Evolutionary conservation across 208 protist species (phyloP).

Genomic region (Crithidia acanthocephali): DNA sequence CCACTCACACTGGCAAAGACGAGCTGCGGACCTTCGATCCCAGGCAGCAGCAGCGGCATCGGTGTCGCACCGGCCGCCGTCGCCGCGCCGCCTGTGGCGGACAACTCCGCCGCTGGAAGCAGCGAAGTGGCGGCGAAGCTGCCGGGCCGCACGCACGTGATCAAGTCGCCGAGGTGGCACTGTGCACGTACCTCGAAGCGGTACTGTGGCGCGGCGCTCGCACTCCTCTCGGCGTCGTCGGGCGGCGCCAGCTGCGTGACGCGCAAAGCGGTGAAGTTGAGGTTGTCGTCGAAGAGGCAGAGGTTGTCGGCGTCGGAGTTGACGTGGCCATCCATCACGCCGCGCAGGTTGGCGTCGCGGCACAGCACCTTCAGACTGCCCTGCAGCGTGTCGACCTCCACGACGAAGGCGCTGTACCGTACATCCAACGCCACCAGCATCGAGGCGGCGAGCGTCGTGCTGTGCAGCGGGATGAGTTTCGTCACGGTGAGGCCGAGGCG

Average conservation of each 20-base stretch:
- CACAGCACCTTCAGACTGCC: conserved; percentile 61
- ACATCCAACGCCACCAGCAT: conserved; percentile 72
- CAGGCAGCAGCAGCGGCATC: conserved; percentile 28
- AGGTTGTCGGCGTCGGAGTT: conserved; percentile 22
- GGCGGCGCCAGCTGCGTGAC: conserved; percentile 26
- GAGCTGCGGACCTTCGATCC: conserved; percentile 60
- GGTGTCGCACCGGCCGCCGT: neutral
- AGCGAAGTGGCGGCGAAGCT: conserved; percentile 58
- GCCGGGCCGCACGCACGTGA: conserved; percentile 66
- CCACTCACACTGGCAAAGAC: conserved; percentile 79
- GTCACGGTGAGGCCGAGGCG: conserved; percentile 65
- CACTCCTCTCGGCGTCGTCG: conserved; percentile 7
- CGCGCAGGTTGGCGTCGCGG: conserved; percentile 55
- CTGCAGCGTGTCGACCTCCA: conserved; percentile 74
- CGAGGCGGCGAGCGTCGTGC: conserved; percentile 13
- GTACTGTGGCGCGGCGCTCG: neutral
- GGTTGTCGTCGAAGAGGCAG: conserved; percentile 69
- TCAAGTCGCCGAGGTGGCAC: conserved; percentile 76
- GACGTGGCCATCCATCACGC: conserved; percentile 64
- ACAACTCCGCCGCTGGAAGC: neutral
- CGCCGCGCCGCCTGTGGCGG: neutral
- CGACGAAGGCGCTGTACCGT: conserved; percentile 65
- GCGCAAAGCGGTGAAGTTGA: conserved; percentile 58
- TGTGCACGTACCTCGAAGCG: conserved; percentile 43
- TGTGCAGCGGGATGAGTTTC: conserved; percentile 60